Evolutionary conservation across 2,329 filamentous ascomycete genomes (phyloP), one percentile per base, ranked within the genome.

Genomic region (Pyricularia grisea): DNA sequence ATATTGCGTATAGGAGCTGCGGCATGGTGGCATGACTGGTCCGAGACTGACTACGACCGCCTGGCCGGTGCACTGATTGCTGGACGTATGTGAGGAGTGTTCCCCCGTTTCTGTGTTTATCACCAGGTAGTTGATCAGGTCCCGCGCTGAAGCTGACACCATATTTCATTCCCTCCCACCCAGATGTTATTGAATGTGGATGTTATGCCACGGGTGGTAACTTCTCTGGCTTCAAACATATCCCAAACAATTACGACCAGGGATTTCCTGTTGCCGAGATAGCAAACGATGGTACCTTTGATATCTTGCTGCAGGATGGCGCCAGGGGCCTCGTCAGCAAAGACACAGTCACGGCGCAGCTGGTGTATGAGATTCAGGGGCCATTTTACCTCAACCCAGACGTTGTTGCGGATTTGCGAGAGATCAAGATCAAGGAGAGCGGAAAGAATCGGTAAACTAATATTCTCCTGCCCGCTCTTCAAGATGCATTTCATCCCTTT

Each of bases 1-100:
- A 12, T 11, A 12, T 65, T 28, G 12, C 7, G 7, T 33, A 28
- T 33, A 69, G 86, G 82, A 0, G 84, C 84, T 0, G 85, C 85
- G 0, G 82, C 81, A 73, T 88, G 80, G 77, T 88, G 85, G 81
- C 80, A 88, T 68, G 76, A 78, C 1, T 88, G 85, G 86, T 70
- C 71, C 0, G 79, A 82, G 20, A 79, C 77, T 0, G 78, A 82
- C 28, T 85, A 81, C 25, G 81, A 87, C 70, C 72, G 77, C 23
- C 77, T 88, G 4, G 85, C 85, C 0, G 82, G 82, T 0, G 77
- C 83, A 0, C 73, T 87, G 0, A 74, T 87, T 4, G 83, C 83
- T 0, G 84, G 82, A 1, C 83, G 65, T 66, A 66, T 20, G 65
- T 25, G n/a, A 20, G 6, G 14, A 11, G 11, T 10, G 7, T 11